Conservation (phyloP, 2,329 filamentous ascomycete genomes). For the Talaromyces sp. region DNA sequence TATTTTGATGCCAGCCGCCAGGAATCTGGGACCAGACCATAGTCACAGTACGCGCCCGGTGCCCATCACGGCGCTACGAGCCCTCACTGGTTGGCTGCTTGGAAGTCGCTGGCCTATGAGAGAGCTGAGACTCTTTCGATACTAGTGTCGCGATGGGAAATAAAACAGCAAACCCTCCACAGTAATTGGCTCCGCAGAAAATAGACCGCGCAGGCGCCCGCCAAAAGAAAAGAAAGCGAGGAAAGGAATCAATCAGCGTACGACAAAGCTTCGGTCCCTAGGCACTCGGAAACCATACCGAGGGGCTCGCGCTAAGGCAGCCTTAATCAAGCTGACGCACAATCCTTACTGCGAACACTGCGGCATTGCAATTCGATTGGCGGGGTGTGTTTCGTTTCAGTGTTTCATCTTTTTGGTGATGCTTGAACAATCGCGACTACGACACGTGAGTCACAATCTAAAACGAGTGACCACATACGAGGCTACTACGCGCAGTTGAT, state of each 20-base stretch:
- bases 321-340: slow-evolving; percentile 11
- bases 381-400: slow-evolving; percentile 3
- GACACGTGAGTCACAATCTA: slow-evolving; percentile 7
- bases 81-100: slow-evolving; percentile 22
- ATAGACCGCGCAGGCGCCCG: not conserved
- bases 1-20: slow-evolving; percentile 27
- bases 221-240: not conserved
- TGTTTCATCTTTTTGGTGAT: slow-evolving; percentile 6
- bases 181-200: not conserved
- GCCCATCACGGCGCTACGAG: slow-evolving; percentile 24
- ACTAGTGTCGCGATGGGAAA: not conserved
- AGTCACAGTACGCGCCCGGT: slow-evolving; percentile 29
- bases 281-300: slow-evolving; percentile 13
- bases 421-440: not conserved
- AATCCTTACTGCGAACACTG: slow-evolving; percentile 5
- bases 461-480: slow-evolving; percentile 4
- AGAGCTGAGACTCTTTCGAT: not conserved
- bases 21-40: slow-evolving; percentile 13
- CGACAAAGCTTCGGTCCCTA: not conserved
- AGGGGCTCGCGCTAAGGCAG: slow-evolving; percentile 1
- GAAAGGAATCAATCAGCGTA: slow-evolving; percentile 5
- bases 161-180: not conserved
- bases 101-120: slow-evolving; percentile 6
- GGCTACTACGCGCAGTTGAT: not conserved
- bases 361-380: not conserved